Evolutionary conservation across 768 basidiomycete genomes (phyloP).

Genomic region (Auricularia cornea): DNA sequence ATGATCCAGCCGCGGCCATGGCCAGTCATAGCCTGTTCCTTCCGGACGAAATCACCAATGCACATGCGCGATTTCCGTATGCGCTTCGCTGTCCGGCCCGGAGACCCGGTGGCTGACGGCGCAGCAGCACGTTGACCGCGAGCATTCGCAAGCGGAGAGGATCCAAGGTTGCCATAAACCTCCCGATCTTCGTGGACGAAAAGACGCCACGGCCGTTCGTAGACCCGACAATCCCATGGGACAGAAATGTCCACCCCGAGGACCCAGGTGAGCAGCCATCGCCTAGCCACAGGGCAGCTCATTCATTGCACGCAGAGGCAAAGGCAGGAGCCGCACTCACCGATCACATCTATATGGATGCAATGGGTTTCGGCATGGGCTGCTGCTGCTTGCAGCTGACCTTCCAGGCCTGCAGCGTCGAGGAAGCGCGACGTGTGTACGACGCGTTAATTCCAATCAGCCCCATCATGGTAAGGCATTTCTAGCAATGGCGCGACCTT

Average conservation of each 20-base stretch:
- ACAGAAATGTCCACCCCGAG: slow-evolving; percentile 74
- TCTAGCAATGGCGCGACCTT: neutral
- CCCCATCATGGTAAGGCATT: slow-evolving; percentile 73
- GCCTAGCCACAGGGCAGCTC: neutral
- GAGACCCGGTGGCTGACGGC: neutral
- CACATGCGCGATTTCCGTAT: slow-evolving; percentile 96
- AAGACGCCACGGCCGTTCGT: slow-evolving; percentile 85
- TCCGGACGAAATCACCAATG: slow-evolving; percentile 92
- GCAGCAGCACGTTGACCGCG: slow-evolving; percentile 81
- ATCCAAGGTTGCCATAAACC: slow-evolving; percentile 90
- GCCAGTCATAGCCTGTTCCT: slow-evolving; percentile 93
- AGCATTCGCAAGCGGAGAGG: slow-evolving; percentile 88
- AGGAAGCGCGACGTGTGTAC: slow-evolving; percentile 87
- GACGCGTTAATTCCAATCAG: slow-evolving; percentile 94
- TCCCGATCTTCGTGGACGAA: slow-evolving; percentile 85
- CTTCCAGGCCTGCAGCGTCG: slow-evolving; percentile 92
- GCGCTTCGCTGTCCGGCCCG: slow-evolving; percentile 26
- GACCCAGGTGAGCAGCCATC: slow-evolving; percentile 54
- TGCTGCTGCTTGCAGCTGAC: slow-evolving; percentile 97
- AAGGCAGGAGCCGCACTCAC: slow-evolving; percentile 79
- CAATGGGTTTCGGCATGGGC: slow-evolving; percentile 99
- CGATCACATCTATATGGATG: slow-evolving; percentile 96
- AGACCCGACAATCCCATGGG: slow-evolving; percentile 87
- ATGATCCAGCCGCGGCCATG: slow-evolving; percentile 59
- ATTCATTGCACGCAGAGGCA: slow-evolving; percentile 50